A percentile compares a stretch with the other conserved stretches of the same genome.
Conservation (phyloP, 192 early-diverging fungal genomes). For the Podila clonocystis region DNA sequence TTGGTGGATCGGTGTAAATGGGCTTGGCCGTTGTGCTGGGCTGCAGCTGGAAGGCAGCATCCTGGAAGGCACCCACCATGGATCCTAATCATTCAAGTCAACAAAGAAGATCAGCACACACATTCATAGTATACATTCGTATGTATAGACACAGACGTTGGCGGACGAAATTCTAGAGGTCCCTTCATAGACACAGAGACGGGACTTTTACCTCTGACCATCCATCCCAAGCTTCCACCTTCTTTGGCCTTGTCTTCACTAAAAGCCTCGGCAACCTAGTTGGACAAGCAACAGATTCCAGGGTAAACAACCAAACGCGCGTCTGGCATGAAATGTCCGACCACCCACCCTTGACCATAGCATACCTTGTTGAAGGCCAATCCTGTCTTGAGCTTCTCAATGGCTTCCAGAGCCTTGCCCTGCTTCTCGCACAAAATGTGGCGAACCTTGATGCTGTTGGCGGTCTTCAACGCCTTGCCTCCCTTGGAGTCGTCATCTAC, state of each 20-base stretch:
- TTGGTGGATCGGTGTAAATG: constrained; percentile 75
- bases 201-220: constrained; percentile 72
- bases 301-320: too few relatives aligned
- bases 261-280: constrained; percentile 74
- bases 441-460: constrained; percentile 71
- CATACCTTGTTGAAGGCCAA: constrained; percentile 46
- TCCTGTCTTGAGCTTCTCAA: constrained; percentile 64
- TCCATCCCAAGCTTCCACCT: constrained; percentile 84
- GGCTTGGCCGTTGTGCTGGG: constrained; percentile 75
- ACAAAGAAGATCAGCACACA: neutral
- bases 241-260: constrained; percentile 88
- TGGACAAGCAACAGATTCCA: neutral
- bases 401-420: constrained; percentile 73
- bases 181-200: neutral
- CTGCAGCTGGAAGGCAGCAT: constrained; percentile 79
- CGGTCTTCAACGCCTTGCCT: constrained; percentile 67
- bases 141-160: neutral
- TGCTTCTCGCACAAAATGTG: constrained; percentile 92
- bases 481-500: constrained; percentile 51
- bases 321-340: too few relatives aligned
- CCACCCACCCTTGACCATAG: neutral
- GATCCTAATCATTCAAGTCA: constrained; percentile 23
- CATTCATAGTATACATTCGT: neutral
- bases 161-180: neutral
- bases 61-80: constrained; percentile 79